phyloP scores from a whole-genome alignment of 768 basidiomycete species.

The Podaxis pistillaris region DNA sequence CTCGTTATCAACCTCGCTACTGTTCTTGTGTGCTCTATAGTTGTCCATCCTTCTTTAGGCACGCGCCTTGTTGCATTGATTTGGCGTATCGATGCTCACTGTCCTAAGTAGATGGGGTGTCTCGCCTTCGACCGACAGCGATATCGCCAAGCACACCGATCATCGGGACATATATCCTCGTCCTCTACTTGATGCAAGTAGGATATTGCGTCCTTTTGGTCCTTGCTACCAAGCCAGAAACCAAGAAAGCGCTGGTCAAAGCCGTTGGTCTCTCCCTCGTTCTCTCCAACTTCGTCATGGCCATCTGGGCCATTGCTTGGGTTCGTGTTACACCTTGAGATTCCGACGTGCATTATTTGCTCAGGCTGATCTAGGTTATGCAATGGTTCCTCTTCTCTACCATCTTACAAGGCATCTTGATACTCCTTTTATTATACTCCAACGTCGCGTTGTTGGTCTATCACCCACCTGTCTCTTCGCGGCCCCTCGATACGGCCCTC shows the following conservation, averaged over 20 bases:
- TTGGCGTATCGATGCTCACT: not conserved
- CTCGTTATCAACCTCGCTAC: slow-evolving; percentile 78
- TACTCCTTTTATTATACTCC: slow-evolving; percentile 73
- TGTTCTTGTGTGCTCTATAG: slow-evolving; percentile 62
- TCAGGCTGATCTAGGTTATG: slow-evolving; percentile 47
- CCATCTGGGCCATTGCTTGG: slow-evolving; percentile 77
- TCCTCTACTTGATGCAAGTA: slow-evolving; percentile 65
- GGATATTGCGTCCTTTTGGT: slow-evolving; percentile 84
- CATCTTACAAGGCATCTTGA: slow-evolving; percentile 66
- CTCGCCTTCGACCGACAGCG: slow-evolving; percentile 58
- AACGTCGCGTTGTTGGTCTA: slow-evolving; percentile 78
- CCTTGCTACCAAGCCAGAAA: slow-evolving; percentile 68
- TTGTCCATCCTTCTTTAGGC: slow-evolving; percentile 67
- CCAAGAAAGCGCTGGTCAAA: slow-evolving; percentile 75
- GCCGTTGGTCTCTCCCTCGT: slow-evolving; percentile 82
- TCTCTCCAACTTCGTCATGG: slow-evolving; percentile 78
- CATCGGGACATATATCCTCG: slow-evolving; percentile 58
- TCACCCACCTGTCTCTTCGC: slow-evolving; percentile 52
- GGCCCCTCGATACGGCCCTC: slow-evolving; percentile 76
- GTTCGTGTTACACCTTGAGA: slow-evolving; percentile 32
- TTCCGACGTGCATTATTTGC: not conserved
- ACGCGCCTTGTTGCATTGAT: not conserved
- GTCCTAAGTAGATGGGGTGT: slow-evolving; percentile 41
- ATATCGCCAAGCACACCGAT: slow-evolving; percentile 64
- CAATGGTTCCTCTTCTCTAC: slow-evolving; percentile 77